Conservation (phyloP, 306 rosid species). For the Alnus rubra region DNA sequence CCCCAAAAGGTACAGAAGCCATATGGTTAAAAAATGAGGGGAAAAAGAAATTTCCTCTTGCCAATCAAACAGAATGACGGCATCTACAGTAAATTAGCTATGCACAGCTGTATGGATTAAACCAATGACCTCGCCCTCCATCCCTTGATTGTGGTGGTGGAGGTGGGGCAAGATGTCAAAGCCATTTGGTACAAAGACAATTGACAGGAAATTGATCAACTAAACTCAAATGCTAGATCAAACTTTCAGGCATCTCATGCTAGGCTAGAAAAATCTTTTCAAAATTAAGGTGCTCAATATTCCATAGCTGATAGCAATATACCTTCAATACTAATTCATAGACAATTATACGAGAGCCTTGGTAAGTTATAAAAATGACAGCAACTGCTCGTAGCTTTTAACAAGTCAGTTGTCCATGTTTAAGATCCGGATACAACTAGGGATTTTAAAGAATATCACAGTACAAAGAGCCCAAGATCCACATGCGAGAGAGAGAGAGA, state of each 20-base stretch:
- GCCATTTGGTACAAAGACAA: not conserved
- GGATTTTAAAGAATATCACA: conserved; percentile 8
- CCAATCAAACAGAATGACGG: conserved; percentile 17
- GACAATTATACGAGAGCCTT: not conserved
- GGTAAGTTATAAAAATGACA: not conserved
- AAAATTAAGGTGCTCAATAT: not conserved
- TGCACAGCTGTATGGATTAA: not conserved
- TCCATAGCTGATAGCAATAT: not conserved
- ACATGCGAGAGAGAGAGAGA: not conserved
- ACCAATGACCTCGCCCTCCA: not conserved
- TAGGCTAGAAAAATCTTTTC: not conserved
- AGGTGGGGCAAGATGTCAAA: not conserved
- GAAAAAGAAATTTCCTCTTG: not conserved
- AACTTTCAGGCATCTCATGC: not conserved
- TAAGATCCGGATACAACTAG: conserved; percentile 6
- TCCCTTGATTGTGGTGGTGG: not conserved
- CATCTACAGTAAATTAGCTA: not conserved
- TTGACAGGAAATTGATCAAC: not conserved
- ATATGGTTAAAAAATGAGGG: not conserved
- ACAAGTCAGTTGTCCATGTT: not conserved
- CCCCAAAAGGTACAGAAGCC: conserved; percentile 1
- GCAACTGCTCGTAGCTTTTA: not conserved
- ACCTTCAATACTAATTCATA: not conserved
- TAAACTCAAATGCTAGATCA: not conserved
- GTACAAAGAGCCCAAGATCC: not conserved